Conservation (phyloP, 495 filamentous ascomycete species). For the Trichoderma asperelloides region DNA sequence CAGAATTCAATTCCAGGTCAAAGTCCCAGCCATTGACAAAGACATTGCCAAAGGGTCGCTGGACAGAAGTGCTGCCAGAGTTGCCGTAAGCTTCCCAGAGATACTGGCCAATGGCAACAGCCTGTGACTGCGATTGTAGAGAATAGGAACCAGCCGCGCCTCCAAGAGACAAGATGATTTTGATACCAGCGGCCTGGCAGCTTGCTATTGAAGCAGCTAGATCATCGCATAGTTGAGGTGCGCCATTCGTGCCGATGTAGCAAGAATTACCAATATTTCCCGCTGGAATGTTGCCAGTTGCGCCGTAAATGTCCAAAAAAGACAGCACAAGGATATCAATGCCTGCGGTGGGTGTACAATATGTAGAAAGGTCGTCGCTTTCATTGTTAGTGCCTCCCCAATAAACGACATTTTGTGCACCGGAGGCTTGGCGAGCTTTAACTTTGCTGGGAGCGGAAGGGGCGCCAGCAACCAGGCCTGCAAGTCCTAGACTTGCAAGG, state of each 20-base stretch:
- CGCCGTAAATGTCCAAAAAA: constrained; percentile 38
- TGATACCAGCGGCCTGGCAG: constrained; percentile 50
- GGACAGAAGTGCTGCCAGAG: constrained; percentile 19
- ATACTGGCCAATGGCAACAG: neutral
- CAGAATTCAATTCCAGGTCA: constrained; percentile 39
- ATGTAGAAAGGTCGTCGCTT: constrained; percentile 32
- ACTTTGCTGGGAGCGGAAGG: neutral
- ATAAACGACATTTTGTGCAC: constrained; percentile 30
- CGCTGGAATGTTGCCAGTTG: constrained; percentile 25
- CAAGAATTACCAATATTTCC: constrained; percentile 31
- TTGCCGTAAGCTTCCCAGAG: constrained; percentile 55
- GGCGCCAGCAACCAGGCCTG: neutral
- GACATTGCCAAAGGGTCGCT: constrained; percentile 44
- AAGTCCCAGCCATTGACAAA: constrained; percentile 49
- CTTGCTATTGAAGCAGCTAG: constrained; percentile 39
- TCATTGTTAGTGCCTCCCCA: constrained; percentile 35
- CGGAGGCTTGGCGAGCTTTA: neutral
- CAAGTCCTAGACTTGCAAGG: neutral
- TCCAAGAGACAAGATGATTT: constrained; percentile 50
- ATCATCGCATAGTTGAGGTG: constrained; percentile 16
- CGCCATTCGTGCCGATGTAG: constrained; percentile 12
- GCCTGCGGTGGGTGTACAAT: constrained; percentile 28
- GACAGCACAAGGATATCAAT: constrained; percentile 45
- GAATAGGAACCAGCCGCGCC: constrained; percentile 21
- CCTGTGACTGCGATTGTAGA: constrained; percentile 12